A percentile compares a stretch with the other conserved stretches of the same genome.
These are phyloP conservation scores for Aspergillus sp. DNA, from an alignment of 2,329 filamentous ascomycete species.

Conservation along the genomic window DNA sequence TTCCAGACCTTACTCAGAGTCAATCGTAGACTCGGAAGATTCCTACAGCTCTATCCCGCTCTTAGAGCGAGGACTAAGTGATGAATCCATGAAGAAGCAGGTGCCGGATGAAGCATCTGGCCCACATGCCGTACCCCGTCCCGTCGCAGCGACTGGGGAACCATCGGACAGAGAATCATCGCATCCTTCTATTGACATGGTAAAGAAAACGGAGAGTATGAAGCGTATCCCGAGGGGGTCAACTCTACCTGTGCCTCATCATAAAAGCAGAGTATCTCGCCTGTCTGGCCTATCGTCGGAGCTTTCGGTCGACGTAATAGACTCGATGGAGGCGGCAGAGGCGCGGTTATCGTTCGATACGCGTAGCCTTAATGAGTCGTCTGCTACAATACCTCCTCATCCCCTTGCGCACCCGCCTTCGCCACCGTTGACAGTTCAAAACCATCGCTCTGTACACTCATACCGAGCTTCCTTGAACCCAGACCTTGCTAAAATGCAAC, in stretches of 20 bases:
- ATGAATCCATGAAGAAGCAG: constrained; percentile 53
- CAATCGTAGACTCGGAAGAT: constrained; percentile 62
- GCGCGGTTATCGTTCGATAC: constrained; percentile 33
- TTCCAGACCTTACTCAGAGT: constrained; percentile 40
- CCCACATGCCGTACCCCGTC: constrained; percentile 20
- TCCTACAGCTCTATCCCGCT: constrained; percentile 78
- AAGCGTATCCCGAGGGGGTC: constrained; percentile 47
- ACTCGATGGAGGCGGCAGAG: constrained; percentile 36
- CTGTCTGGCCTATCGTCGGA: constrained; percentile 55
- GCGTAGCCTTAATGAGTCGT: constrained; percentile 36
- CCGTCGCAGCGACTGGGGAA: constrained; percentile 26
- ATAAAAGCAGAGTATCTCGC: constrained; percentile 49
- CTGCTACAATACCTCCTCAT: constrained; percentile 43
- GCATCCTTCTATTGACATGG: constrained; percentile 51
- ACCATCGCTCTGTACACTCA: constrained; percentile 35
- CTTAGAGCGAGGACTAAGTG: constrained; percentile 62
- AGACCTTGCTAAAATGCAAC: constrained; percentile 34
- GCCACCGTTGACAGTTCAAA: constrained; percentile 46
- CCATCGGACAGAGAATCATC: constrained; percentile 39
- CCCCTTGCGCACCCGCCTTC: constrained; percentile 48
- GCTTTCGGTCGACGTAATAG: constrained; percentile 53
- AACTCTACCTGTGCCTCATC: constrained; percentile 36
- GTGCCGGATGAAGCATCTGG: constrained; percentile 23
- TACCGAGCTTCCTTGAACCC: constrained; percentile 32
- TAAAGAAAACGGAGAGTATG: constrained; percentile 53